Evolutionary conservation across 2,329 filamentous ascomycete species (phyloP), one percentile per base, ranked within the genome.

Genomic region (Xylariales sp.): DNA sequence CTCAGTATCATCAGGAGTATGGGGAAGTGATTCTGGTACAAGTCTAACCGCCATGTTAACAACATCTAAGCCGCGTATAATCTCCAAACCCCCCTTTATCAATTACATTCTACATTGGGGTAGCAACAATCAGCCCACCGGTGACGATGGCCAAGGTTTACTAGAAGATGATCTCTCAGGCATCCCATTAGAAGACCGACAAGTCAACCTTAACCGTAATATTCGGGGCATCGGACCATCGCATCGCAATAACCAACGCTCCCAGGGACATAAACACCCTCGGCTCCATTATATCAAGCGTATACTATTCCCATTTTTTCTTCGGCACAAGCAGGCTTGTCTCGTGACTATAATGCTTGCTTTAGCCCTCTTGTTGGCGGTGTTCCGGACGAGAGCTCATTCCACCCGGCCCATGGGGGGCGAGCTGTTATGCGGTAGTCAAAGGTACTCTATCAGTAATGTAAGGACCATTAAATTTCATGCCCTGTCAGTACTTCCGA

Each of bases 161-260:
- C 63, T 74, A 18, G 72, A 72, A 52, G 72, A 74, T 53, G 72
- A 75, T 54, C 69, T 70, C 28, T 62, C 72, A 43, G 68, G 68
- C 50, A 73, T 74, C 48, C 69, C 68, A n/a, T 68, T 75, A 16
- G 72, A 71, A 50, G 67, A 61, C 32, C 55, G 53, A 23, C 64
- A n/a, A n/a, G 30, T 39, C 41, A 14, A 41, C 39, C 55, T 45
- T 43, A 43, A 6, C 18, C 9, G 62, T 50, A 30, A 53, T 43
- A 10, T 43, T 54, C 60, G 50, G 49, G 30, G 41, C 23, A 18
- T 45, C 6, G 57, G 9, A 43, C 46, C 43, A 34, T 18, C n/a
- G 28, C 43, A 70, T 48, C 55, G 64, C 43, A 16, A 30, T 45
- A 46, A 49, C 14, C 43, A 60, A 60, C 53, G 48, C 52, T 28